phyloP scores from a whole-genome alignment of 176 grass and related monocot species.

The Panicum miliaceum region DNA sequence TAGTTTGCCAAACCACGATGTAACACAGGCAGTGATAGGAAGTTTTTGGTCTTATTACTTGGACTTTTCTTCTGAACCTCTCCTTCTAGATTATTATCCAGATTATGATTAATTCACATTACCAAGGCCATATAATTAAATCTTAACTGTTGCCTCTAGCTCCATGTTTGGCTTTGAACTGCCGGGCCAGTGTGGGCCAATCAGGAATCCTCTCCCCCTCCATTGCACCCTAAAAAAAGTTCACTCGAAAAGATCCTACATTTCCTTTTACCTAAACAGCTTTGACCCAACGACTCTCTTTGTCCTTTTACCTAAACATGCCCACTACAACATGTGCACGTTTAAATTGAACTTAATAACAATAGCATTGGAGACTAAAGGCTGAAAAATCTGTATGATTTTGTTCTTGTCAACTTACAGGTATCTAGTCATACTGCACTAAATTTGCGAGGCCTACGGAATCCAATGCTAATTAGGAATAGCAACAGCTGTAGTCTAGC shows the following conservation, averaged over 20 bases:
- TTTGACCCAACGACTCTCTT: background rate
- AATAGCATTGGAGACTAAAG: conserved; percentile 36
- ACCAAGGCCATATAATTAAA: conserved; percentile 3
- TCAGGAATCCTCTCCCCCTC: no score
- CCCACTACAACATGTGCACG: background rate
- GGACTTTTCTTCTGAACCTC: background rate
- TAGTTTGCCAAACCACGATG: background rate
- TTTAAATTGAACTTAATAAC: background rate
- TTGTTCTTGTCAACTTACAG: background rate
- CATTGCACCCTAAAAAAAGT: background rate
- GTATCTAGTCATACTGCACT: conserved; percentile 37
- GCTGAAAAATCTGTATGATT: background rate
- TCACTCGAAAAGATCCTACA: background rate
- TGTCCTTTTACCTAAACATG: background rate
- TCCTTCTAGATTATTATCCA: background rate
- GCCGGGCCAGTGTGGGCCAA: no score
- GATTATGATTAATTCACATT: background rate
- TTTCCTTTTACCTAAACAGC: background rate
- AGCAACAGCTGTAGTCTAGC: background rate
- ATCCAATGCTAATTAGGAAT: conserved; percentile 4
- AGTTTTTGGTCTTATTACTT: background rate
- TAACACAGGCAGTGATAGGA: background rate
- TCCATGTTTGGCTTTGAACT: background rate
- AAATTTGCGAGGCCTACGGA: background rate
- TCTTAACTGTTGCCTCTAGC: background rate